Percentiles rank a stretch among this genome's conserved stretches.
These are phyloP conservation scores for Brettanomyces bruxellensis DNA, from an alignment of 805 yeast genomes.

Conservation along the genomic window DNA sequence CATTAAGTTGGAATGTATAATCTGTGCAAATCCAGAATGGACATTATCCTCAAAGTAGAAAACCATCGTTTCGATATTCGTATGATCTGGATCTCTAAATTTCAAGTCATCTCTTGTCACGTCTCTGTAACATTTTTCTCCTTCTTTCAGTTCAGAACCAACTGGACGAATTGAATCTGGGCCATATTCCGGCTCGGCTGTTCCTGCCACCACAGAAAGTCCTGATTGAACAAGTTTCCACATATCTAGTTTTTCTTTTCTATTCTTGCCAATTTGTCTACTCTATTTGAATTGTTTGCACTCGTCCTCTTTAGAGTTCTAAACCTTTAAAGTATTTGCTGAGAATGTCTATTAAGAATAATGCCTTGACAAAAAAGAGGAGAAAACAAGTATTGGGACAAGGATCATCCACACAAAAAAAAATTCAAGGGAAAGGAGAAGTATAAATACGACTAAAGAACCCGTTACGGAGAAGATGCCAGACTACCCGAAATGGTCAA, in stretches of 20 bases:
- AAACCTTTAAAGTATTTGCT: too few relatives aligned
- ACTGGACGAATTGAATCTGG: conserved; percentile 86
- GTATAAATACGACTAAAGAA: too few relatives aligned
- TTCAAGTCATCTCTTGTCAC: conserved; percentile 60
- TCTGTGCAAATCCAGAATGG: conserved; percentile 81
- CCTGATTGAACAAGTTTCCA: conserved; percentile 28
- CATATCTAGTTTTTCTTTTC: conserved; percentile 11
- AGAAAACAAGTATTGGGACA: too few relatives aligned
- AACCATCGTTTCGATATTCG: conserved; percentile 93
- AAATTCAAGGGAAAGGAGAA: too few relatives aligned
- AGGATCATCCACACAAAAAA: not conserved
- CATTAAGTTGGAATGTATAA: conserved; percentile 86
- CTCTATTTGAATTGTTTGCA: too few relatives aligned
- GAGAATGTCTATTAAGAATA: too few relatives aligned
- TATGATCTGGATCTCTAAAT: conserved; percentile 67
- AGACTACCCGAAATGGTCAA: too few relatives aligned
- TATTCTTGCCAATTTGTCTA: not conserved
- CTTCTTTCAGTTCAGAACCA: conserved; percentile 40
- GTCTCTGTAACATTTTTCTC: conserved; percentile 47
- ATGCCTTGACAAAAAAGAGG: too few relatives aligned
- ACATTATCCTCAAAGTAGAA: conserved; percentile 71
- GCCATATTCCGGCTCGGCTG: conserved; percentile 97
- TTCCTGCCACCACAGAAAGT: conserved; percentile 88
- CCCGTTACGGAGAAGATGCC: too few relatives aligned
- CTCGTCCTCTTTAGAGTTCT: too few relatives aligned